These are phyloP conservation scores for Picochlorum sp. DNA, from an alignment of 139 green algal genomes.

Conservation along the genomic window DNA sequence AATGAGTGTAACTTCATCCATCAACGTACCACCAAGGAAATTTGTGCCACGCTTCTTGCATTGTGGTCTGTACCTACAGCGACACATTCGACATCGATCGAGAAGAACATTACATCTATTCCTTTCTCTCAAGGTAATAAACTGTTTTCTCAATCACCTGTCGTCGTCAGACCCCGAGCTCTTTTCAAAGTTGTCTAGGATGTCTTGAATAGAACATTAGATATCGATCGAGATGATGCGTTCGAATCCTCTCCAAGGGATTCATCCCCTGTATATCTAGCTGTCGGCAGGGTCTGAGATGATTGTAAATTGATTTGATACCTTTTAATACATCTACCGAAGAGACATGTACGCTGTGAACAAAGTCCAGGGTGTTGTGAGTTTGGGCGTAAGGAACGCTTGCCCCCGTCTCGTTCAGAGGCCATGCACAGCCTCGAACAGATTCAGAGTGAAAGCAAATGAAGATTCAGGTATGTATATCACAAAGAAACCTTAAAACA, in stretches of 20 bases:
- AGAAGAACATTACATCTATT: slow-evolving; percentile 24
- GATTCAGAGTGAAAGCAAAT: background rate
- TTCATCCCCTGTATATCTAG: too few species aligned
- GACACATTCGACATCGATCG: slow-evolving; percentile 86
- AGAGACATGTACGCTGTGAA: too few species aligned
- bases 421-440: background rate
- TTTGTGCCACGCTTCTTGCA: slow-evolving; percentile 63
- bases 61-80: slow-evolving; percentile 82
- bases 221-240: too few species aligned
- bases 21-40: slow-evolving; percentile 58
- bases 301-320: too few species aligned
- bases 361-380: too few species aligned
- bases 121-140: background rate
- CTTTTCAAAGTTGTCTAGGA: too few species aligned
- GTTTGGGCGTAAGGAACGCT: background rate
- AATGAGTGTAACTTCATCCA: background rate
- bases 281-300: too few species aligned
- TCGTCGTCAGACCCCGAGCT: too few species aligned
- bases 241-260: too few species aligned
- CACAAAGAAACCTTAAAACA: too few species aligned
- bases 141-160: background rate
- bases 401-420: background rate
- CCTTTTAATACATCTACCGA: too few species aligned
- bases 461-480: background rate
- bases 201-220: too few species aligned